Evolutionary conservation across 1,284 basidiomycete species (phyloP), one percentile per base, ranked within the genome.

Genomic region (Thecaphora frezii): DNA sequence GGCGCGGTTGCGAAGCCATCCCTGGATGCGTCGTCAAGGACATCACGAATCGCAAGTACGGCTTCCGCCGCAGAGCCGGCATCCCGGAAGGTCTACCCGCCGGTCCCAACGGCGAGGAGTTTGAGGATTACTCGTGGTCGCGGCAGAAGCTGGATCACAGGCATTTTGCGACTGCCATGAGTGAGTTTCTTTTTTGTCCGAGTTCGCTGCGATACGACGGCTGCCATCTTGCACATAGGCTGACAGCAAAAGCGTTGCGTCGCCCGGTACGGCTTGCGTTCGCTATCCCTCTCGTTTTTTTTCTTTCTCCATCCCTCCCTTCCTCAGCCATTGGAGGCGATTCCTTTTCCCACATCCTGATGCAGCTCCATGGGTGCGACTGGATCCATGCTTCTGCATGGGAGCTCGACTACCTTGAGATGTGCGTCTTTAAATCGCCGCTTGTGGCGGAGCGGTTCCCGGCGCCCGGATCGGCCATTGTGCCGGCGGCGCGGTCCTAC

Each of bases 401-500:
- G 75, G 75, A 77, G 52, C 58, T 77, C n/a, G 65, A 70, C 46
- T 77, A 77, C 30, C 57, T 77, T 18, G 71, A 77, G 44, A 62
- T 68, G 51, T 76, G 72, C 51, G 71, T 76, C 2, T 73, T 77
- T 52, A 63, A 73, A 22, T 56, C 66, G 12, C 58, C 58, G 7
- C 53, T 76, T 14, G 54, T 72, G 0, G 60, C 64, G 14, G 58
- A 69, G 18, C 66, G 75, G 1, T 77, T 77, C 55, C 72, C 72
- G 8, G 60, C 75, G 19, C 75, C 75, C 0, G 62, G 68, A 8
- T 58, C 61, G 8, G 49, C 52, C 14, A 58, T 61, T 1, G 71
- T 73, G 4, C 54, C 63, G 0, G n/a, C 43, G 2, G 56, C 56
- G 21, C 57, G 53, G 26, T 60, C 63, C 26, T 72, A 67, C 42